Conservation (phyloP, 352 stramenopile genomes). For the Phytophthora litchii region DNA sequence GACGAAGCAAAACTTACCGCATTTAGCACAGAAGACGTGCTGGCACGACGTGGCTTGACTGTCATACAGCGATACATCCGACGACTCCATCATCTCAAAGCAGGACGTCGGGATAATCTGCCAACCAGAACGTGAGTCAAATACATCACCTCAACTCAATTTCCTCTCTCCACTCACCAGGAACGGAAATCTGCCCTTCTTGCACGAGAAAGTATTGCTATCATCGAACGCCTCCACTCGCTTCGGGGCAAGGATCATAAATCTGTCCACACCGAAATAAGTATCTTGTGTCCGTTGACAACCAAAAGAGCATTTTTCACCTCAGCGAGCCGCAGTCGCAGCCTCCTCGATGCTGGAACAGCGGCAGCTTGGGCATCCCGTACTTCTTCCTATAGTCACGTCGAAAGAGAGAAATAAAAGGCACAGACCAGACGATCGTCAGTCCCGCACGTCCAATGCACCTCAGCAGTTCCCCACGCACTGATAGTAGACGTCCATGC, state of each 20-base stretch:
- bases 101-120: slow-evolving; percentile 77
- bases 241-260: slow-evolving; percentile 76
- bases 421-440: slow-evolving; percentile 8
- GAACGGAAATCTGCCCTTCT: slow-evolving; percentile 82
- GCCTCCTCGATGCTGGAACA: slow-evolving; percentile 77
- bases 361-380: slow-evolving; percentile 61
- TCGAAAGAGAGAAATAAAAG: slow-evolving; percentile 10
- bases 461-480: slow-evolving; percentile 26
- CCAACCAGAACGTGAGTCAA: too few relatives aligned
- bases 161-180: slow-evolving; percentile 43
- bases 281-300: slow-evolving; percentile 11
- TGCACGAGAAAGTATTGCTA: slow-evolving; percentile 83
- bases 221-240: slow-evolving; percentile 83
- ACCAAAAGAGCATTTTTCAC: slow-evolving; percentile 22
- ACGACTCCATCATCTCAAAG: slow-evolving; percentile 79
- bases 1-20: slow-evolving; percentile 45
- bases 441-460: not conserved
- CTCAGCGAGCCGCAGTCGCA: slow-evolving; percentile 75
- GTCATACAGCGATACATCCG: slow-evolving; percentile 75
- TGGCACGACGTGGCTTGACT: slow-evolving; percentile 68
- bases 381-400: slow-evolving; percentile 71
- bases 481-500: slow-evolving; percentile 81
- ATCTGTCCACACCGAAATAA: slow-evolving; percentile 41
- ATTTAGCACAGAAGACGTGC: slow-evolving; percentile 83
- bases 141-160: not conserved